Evolutionary conservation across 768 basidiomycete species (phyloP), one percentile per base, ranked within the genome.

Genomic region (Termitomyces titanicus): DNA sequence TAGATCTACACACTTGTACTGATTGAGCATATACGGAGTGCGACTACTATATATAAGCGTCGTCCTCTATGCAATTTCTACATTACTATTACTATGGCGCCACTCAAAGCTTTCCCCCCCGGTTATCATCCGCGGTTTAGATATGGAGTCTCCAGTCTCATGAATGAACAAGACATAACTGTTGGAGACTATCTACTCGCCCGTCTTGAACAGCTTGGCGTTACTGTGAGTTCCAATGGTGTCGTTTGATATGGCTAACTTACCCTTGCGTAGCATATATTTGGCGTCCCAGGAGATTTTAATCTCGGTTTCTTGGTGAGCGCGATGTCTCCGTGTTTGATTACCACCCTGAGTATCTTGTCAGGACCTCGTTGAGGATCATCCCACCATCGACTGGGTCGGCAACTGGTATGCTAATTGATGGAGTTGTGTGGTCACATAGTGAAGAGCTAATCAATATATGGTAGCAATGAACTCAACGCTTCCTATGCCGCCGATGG

Each of bases 401-500:
- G 94, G 94, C 3, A 90, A 92, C 65, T 90, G 88, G 88, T 87
- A 68, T 8, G 45, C 25, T 12, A 15, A 37, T 24, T 15, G 5
- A 3, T 24, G 15, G 6, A 3, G 17, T 5, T 24, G 2, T 17
- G 8, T 24, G 9, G 8, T 27, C 25, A 20, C 20, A 17, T 12
- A 12, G n/a, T 25, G 1, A 24, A 37, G 18, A 20, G 4, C 47
- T 57, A 18, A n/a, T n/a, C n/a, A n/a, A 52, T 50, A 15, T 29
- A 13, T 15, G 39, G 0, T 56, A 90, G 89, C 60, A 92, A 92
- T 56, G 89, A 94, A 66, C 77, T 94, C 47, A 92, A 94, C 61
- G 89, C 91, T 0, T 79, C 91, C 0, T 97, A 97, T 69, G 94
- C 94, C n/a, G 92, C 92, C 0, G 94, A 95, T 63, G 94, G 94